A percentile compares a stretch with the other conserved stretches of the same genome.
Evolutionary conservation across 352 stramenopile species (phyloP).

Genomic region (Aphanomyces euteiches): DNA sequence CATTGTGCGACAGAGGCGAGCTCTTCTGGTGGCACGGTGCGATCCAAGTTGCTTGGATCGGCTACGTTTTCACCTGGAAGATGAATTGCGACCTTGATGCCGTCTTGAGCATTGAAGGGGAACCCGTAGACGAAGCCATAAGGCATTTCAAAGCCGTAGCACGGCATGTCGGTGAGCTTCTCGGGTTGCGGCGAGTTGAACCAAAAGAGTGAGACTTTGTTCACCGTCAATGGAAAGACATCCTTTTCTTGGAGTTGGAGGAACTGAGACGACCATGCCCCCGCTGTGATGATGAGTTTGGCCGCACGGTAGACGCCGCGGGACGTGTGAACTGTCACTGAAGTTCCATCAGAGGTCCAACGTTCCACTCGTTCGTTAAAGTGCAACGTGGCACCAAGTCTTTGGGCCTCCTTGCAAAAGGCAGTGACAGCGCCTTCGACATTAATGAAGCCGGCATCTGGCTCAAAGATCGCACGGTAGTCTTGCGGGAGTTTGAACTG

Average conservation of each 20-base stretch:
- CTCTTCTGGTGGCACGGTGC: slow-evolving; percentile 36
- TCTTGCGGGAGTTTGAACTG: slow-evolving; percentile 44
- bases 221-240: slow-evolving; percentile 39
- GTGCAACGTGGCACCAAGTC: slow-evolving; percentile 42
- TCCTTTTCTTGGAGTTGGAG: slow-evolving; percentile 30
- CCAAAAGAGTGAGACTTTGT: slow-evolving; percentile 60
- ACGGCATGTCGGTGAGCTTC: slow-evolving; percentile 46
- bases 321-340: slow-evolving; percentile 38
- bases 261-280: slow-evolving; percentile 51
- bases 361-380: slow-evolving; percentile 37
- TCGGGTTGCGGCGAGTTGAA: slow-evolving; percentile 35
- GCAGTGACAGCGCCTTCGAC: slow-evolving; percentile 39
- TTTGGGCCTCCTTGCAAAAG: slow-evolving; percentile 27
- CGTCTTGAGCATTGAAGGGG: slow-evolving; percentile 45
- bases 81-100: slow-evolving; percentile 76
- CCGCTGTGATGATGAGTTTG: slow-evolving; percentile 59
- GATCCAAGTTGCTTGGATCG: slow-evolving; percentile 44
- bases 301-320: slow-evolving; percentile 32
- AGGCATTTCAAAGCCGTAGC: slow-evolving; percentile 62
- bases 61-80: slow-evolving; percentile 38
- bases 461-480: slow-evolving; percentile 56
- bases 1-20: slow-evolving; percentile 38
- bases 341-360: slow-evolving; percentile 29
- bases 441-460: slow-evolving; percentile 49
- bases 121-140: slow-evolving; percentile 51